Percentiles rank a stretch among this genome's conserved stretches.
Evolutionary conservation across 2,329 filamentous ascomycete genomes (phyloP).

Genomic region (Ophiosphaerella narmari): DNA sequence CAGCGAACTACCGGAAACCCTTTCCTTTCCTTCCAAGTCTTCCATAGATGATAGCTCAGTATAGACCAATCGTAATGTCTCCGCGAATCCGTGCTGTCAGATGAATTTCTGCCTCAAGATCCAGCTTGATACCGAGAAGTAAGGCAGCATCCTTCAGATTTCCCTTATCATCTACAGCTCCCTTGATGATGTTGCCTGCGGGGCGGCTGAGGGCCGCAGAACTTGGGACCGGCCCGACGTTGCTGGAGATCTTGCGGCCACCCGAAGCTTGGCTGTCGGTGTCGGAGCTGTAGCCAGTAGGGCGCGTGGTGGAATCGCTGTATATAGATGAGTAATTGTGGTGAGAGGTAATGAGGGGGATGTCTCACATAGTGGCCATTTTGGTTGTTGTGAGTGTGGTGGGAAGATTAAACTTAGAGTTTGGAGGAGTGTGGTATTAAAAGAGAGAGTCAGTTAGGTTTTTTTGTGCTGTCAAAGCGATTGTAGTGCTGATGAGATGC

Average conservation of each 20-base stretch:
- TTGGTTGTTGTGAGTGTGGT: conserved; percentile 1
- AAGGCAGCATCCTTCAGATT: conserved; percentile 63
- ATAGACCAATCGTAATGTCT: conserved; percentile 65
- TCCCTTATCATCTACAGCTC: conserved; percentile 61
- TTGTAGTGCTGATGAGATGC: conserved; percentile 17
- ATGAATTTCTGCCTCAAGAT: conserved; percentile 66
- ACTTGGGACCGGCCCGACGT: conserved; percentile 41
- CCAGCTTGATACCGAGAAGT: conserved; percentile 66
- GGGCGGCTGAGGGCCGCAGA: conserved; percentile 48
- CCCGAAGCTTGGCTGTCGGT: conserved; percentile 49
- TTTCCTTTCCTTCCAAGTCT: background rate
- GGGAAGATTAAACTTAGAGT: background rate
- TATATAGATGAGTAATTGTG: conserved; percentile 4
- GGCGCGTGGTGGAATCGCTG: conserved; percentile 35
- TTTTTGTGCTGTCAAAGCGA: conserved; percentile 3
- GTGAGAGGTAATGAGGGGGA: background rate
- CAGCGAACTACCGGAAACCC: background rate
- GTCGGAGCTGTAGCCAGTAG: conserved; percentile 41
- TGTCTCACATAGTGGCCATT: conserved; percentile 39
- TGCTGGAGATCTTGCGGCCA: conserved; percentile 41
- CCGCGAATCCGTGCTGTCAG: conserved; percentile 64
- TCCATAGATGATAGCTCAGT: conserved; percentile 45
- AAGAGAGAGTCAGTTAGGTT: background rate
- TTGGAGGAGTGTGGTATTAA: conserved; percentile 5
- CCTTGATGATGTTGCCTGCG: conserved; percentile 56